phyloP scores from a whole-genome alignment of 1,284 basidiomycete genomes.

The Cryptococcus amylolentus region DNA sequence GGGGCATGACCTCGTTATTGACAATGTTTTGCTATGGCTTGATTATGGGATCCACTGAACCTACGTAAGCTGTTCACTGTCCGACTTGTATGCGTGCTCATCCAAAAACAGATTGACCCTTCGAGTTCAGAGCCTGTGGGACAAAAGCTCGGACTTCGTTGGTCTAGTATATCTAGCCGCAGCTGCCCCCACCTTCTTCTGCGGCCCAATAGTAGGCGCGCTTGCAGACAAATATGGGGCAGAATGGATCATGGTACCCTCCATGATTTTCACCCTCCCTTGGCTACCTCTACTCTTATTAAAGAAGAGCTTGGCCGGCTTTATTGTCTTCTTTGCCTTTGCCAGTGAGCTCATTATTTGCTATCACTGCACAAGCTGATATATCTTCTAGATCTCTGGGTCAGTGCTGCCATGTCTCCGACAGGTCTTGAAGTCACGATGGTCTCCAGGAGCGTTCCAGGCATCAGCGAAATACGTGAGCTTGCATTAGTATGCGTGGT shows the following conservation, averaged over 20 bases:
- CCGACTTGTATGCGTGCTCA: not conserved
- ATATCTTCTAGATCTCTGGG: conserved; percentile 12
- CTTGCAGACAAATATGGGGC: conserved; percentile 62
- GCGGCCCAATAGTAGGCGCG: conserved; percentile 62
- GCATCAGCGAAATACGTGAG: conserved; percentile 42
- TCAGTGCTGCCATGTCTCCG: conserved; percentile 22
- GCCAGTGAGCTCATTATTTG: conserved; percentile 9
- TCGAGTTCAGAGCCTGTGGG: conserved; percentile 61
- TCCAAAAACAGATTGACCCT: conserved; percentile 56
- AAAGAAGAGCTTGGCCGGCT: conserved; percentile 56
- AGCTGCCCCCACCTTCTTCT: conserved; percentile 61
- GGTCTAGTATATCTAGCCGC: conserved; percentile 68
- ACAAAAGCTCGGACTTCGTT: conserved; percentile 60
- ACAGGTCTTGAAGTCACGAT: conserved; percentile 30
- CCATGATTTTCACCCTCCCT: conserved; percentile 59
- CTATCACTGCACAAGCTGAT: not conserved
- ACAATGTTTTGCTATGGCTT: conserved; percentile 61
- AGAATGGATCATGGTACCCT: conserved; percentile 57
- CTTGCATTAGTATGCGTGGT: not conserved
- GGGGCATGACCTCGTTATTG: conserved; percentile 58
- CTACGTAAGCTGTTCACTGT: conserved; percentile 24
- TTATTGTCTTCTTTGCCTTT: conserved; percentile 51
- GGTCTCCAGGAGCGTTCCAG: conserved; percentile 25
- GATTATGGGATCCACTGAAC: conserved; percentile 33
- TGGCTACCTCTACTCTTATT: conserved; percentile 65